phyloP scores from a whole-genome alignment of 2,329 filamentous ascomycete species.

The Beauveria australis region DNA sequence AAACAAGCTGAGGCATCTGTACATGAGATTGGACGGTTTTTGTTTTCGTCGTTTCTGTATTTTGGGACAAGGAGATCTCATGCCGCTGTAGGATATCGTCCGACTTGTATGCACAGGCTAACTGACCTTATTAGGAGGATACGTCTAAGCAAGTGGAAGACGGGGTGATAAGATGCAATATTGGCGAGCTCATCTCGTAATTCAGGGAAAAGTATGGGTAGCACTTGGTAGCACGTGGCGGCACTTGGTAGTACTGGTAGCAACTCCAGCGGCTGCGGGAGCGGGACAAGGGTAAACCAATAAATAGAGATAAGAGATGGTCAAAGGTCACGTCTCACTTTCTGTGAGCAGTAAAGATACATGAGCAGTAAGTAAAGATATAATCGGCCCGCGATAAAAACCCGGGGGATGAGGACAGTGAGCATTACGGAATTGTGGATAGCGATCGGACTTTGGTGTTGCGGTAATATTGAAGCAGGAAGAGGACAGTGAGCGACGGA shows the following conservation, averaged over 20 bases:
- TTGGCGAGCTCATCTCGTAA: not conserved
- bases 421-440: not conserved
- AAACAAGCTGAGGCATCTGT: not conserved
- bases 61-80: no score
- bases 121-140: no score
- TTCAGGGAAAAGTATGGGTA: not conserved
- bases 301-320: not conserved
- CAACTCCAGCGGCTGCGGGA: not conserved
- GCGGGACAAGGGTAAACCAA: not conserved
- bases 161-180: not conserved
- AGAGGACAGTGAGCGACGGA: not conserved
- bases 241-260: not conserved
- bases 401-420: not conserved
- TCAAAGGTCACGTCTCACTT: not conserved
- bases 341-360: not conserved
- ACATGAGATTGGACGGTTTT: no score
- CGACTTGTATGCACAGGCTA: no score
- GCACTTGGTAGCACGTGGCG: not conserved
- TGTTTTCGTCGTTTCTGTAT: not conserved
- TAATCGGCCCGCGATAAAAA: conserved; percentile 6
- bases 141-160: no score
- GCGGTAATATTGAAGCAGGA: not conserved
- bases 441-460: conserved; percentile 1
- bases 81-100: no score
- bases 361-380: no score